Evolutionary conservation across 176 grass and related monocot species (phyloP).

Genomic region (Rhynchospora pubera): DNA sequence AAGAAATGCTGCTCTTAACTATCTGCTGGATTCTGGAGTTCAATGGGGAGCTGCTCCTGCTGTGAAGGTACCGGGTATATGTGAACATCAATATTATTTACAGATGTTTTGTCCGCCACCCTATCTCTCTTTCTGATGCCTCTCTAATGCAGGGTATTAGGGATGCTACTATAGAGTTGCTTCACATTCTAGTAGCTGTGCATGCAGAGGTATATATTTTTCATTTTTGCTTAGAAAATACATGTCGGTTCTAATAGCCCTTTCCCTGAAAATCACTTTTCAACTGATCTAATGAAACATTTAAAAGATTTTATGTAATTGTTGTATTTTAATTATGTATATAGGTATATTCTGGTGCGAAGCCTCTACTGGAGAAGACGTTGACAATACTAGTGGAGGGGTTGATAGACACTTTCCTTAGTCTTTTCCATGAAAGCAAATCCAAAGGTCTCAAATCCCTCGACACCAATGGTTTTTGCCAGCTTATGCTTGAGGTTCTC

Average conservation of each 20-base stretch:
- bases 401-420: constrained; percentile 83
- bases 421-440: constrained; percentile 92
- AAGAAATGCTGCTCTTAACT: constrained; percentile 71
- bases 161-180: constrained; percentile 89
- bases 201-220: constrained; percentile 71
- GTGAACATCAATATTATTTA: background rate
- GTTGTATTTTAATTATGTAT: constrained; percentile 15
- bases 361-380: constrained; percentile 85
- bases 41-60: constrained; percentile 72
- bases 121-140: constrained; percentile 3
- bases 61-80: constrained; percentile 62
- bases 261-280: background rate
- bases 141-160: constrained; percentile 81
- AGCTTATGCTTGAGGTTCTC: constrained; percentile 90
- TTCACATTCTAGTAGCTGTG: constrained; percentile 90
- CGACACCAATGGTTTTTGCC: constrained; percentile 91
- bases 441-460: constrained; percentile 66
- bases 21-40: constrained; percentile 85
- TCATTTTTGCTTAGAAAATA: constrained; percentile 28
- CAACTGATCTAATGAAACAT: background rate
- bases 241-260: constrained; percentile 12
- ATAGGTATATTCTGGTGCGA: constrained; percentile 80
- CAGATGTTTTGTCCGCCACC: background rate
- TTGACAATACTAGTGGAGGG: constrained; percentile 86
- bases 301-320: background rate